Evolutionary conservation across 2,329 filamentous ascomycete genomes (phyloP), one percentile per base, ranked within the genome.

Genomic region (Nemania sp.): DNA sequence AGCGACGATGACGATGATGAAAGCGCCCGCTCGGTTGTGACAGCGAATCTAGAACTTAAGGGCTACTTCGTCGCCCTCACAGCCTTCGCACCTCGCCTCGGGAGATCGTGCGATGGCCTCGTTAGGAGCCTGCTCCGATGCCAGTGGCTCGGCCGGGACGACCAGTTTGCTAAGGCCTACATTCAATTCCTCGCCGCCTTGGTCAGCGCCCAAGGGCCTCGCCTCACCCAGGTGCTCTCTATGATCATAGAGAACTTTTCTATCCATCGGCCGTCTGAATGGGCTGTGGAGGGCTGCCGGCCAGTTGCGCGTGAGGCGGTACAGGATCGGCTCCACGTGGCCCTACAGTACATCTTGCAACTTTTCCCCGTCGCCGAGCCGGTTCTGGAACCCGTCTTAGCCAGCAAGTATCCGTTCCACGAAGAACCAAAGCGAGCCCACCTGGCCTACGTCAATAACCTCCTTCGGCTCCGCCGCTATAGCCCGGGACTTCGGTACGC

Each of bases 381-480:
- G 30, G 80, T 87, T 2, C 75, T 97, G 24, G 83, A 87, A 31
- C 80, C 83, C 28, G 76, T 91, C 43, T 72, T 96, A 33, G 73
- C 81, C 43, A 72, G 77, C 44, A 86, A 86, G 36, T 96, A 95
- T 56, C 91, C 91, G 1, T 89, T 85, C 55, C 80, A 88, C 44
- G 86, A 86, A 59, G 90, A 96, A 48, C 84, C 86, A 3, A 87
- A 88, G 58, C 86, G 86, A 61, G 80, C 83, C n/a, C 91, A 96
- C 69, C 83, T 93, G 62, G 84, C 86, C n/a, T 99, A 95, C 66
- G 87, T 96, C 53, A 81, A 88, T 64, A 96, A 97, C 68, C 76
- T 97, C 8, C 76, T 97, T 22, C 83, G 80, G 54, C 77, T 97
- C 28, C 86, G 88, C 48, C 80, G 84, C 43, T 96, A 96, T 67